Evolutionary conservation across 345 rosid genomes (phyloP), one percentile per base, ranked within the genome.

Genomic region (Syzygium aromaticum): DNA sequence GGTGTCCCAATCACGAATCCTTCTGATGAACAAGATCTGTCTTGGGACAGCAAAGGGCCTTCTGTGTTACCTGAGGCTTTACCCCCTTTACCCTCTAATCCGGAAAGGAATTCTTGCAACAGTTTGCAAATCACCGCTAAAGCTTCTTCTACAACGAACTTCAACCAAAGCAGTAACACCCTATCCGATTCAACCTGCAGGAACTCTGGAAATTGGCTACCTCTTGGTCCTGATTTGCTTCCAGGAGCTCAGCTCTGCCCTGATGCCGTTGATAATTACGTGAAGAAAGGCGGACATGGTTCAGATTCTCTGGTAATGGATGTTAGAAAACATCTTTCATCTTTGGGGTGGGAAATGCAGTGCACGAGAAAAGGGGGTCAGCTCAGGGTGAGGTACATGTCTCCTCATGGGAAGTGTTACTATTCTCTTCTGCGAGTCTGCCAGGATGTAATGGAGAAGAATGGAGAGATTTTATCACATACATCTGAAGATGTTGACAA

Each of bases 211-310:
- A 86, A 57, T 28, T 96, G 98, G 97, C 78, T 52, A 51, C 88
- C 92, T 87, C 92, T 88, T 87, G 90, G 90, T 83, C 80, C 85
- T 5, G 91, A 90, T 57, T 64, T 90, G 40, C 91, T 89, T 88
- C 92, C 93, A 87, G 92, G 88, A 89, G 89, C 94, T 89, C 92
- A 94, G 89, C 86, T 86, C 54, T 89, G 91, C 91, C 98, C 99
- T 1, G 89, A 89, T 83, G 93, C 94, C 77, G 88, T 97, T 84
- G 63, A 30, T 21, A 52, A 86, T 54, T 88, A 88, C 28, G 16
- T 88, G 49, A 43, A 46, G 59, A 28, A 38, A 51, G 11, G 22
- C 0, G 30, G 28, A 40, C 14, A 52, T 25, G 27, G 67, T 43
- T 28, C 49, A 10, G 27, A 51, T 80, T 85, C 87, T 51, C 33